Percentiles rank a stretch among this genome's conserved stretches.
phyloP scores from a whole-genome alignment of 75 land plant genomes.

The Pinus tabuliformis region DNA sequence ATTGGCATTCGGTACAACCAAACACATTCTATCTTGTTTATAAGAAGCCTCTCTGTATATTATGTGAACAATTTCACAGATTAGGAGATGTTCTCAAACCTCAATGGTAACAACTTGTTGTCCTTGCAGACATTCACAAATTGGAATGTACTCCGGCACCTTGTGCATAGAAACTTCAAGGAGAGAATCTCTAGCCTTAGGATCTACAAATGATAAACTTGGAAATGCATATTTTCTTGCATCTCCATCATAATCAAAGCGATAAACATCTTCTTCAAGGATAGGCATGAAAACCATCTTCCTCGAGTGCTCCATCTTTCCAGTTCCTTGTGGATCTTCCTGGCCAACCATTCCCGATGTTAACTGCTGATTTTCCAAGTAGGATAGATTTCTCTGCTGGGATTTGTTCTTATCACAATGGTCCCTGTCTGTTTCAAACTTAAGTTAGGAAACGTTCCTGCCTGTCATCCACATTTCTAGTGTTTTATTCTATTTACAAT shows the following conservation, averaged over 20 bases:
- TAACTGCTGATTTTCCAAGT: not conserved
- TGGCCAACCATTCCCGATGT: conserved; percentile 19
- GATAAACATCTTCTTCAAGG: conserved; percentile 74
- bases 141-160: conserved; percentile 53
- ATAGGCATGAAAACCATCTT: conserved; percentile 72
- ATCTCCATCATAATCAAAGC: conserved; percentile 69
- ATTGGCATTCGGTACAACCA: no score
- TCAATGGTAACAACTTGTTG: conserved; percentile 69
- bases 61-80: not conserved
- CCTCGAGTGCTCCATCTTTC: conserved; percentile 18
- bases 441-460: not conserved
- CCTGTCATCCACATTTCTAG: not conserved
- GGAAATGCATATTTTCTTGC: conserved; percentile 56
- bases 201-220: conserved; percentile 61
- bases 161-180: conserved; percentile 22
- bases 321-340: conserved; percentile 3
- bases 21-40: no score
- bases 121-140: conserved; percentile 31
- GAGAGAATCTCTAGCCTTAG: conserved; percentile 47
- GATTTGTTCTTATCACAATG: not conserved
- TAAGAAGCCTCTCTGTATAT: not conserved
- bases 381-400: not conserved
- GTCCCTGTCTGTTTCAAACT: not conserved
- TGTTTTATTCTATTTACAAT: not conserved
- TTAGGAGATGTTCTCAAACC: conserved; percentile 29